These are phyloP conservation scores for Sporothrix protearum DNA, from an alignment of 2,329 filamentous ascomycete genomes.

Conservation along the genomic window DNA sequence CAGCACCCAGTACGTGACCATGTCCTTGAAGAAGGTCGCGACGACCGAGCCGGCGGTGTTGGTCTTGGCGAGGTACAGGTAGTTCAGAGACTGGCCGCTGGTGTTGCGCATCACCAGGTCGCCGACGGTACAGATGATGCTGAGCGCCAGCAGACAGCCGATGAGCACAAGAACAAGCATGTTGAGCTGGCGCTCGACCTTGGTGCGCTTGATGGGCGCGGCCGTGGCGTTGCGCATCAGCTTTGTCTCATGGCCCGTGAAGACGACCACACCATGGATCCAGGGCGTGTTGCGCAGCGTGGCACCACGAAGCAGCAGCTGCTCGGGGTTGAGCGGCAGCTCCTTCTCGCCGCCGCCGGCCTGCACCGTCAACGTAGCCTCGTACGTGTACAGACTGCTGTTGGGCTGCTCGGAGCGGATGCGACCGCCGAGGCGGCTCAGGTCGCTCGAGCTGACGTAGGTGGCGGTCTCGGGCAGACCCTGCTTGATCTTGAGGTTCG, in stretches of 20 bases:
- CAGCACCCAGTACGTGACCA: constrained; percentile 97
- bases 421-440: constrained; percentile 80
- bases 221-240: constrained; percentile 98
- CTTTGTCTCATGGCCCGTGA: constrained; percentile 97
- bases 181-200: constrained; percentile 92
- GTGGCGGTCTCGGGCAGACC: constrained; percentile 86
- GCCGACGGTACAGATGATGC: constrained; percentile 85
- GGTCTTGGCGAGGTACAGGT: constrained; percentile 65
- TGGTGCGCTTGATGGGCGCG: constrained; percentile 94
- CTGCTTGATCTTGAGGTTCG: constrained; percentile 98
- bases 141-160: constrained; percentile 75
- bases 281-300: constrained; percentile 94
- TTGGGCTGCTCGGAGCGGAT: constrained; percentile 96
- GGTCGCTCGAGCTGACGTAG: constrained; percentile 79
- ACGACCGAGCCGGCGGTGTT: constrained; percentile 56
- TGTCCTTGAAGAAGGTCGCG: constrained; percentile 83
- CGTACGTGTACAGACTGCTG: constrained; percentile 96
- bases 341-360: constrained; percentile 91
- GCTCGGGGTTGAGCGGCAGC: constrained; percentile 82
- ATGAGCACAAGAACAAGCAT: constrained; percentile 88
- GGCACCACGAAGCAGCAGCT: constrained; percentile 86
- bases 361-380: constrained; percentile 89
- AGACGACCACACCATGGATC: constrained; percentile 94
- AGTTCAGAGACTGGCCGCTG: constrained; percentile 60
- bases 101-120: constrained; percentile 76